Evolutionary conservation across 768 basidiomycete species (phyloP), one percentile per base, ranked within the genome.

Genomic region (Tricholoma sp.): DNA sequence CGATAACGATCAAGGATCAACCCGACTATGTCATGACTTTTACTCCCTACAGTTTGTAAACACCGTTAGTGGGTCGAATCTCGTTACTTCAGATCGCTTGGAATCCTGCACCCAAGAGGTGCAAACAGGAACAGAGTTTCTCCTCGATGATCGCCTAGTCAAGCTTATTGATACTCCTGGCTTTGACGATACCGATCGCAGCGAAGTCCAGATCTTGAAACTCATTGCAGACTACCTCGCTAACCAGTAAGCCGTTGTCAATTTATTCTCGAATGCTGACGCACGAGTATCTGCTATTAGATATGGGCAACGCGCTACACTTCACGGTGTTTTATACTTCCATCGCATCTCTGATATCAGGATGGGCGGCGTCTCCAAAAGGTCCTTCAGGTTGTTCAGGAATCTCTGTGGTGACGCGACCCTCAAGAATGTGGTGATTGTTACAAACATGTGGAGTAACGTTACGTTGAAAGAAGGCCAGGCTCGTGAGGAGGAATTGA

Each of bases 91-190:
- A 31, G 17, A 11, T 13, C 20, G 13, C 3, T 31, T 57, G 2
- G 31, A 53, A 7, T 53, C 51, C 11, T 50, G 50, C 24, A 57
- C 56, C 3, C 34, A 34, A 13, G 37, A 57, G 12, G 49, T 57
- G 18, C 39, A 52, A 31, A 24, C 17, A n/a, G 28, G 20, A 17
- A n/a, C 29, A 13, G 37, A 28, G 4, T 45, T 57, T 11, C 24
- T 52, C 11, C 13, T 51, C 41, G 29, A 44, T 39, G 50, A 29
- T 24, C 56, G 50, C 3, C 12, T 20, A 4, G 48, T 52, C 17
- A 52, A 18, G n/a, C 11, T 54, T 9, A 37, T 51, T 20, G 56
- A 64, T 66, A 52, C 75, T 75, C 57, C 57, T 48, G 57, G 57
- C 13, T 53, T 58, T 34, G 47, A 53, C 17, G 56, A 57, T 18